Conservation (phyloP, 108 stramenopile species). For the Schizochytrium sp. region DNA sequence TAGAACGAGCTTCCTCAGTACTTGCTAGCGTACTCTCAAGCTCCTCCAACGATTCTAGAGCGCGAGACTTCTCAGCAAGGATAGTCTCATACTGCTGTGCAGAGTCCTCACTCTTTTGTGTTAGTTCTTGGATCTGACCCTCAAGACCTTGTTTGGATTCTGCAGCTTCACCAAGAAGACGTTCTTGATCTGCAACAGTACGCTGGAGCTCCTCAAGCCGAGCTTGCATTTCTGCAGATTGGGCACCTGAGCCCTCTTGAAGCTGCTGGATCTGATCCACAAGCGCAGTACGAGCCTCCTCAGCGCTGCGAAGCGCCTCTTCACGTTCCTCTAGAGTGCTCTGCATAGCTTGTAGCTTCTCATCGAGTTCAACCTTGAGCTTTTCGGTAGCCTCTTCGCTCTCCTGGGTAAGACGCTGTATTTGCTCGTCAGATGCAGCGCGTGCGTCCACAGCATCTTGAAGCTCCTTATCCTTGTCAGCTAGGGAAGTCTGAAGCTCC, state of each 20-base stretch:
- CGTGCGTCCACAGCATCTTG: neutral
- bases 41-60: neutral
- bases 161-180: neutral
- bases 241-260: neutral
- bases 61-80: neutral
- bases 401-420: neutral
- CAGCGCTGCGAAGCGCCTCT: neutral
- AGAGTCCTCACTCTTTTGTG: neutral
- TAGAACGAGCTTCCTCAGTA: neutral
- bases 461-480: neutral
- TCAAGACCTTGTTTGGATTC: neutral
- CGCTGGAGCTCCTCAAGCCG: neutral
- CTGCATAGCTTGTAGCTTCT: neutral
- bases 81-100: slow-evolving; percentile 4
- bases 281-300: slow-evolving; percentile 1
- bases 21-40: neutral
- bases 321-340: neutral
- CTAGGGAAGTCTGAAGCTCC: neutral
- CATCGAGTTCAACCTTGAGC: neutral
- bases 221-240: neutral
- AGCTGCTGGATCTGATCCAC: neutral
- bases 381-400: neutral
- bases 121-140: neutral
- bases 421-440: neutral
- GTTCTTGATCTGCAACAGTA: neutral